phyloP scores from a whole-genome alignment of 139 green algal species.

The Mesotaenium endlicherianum region DNA sequence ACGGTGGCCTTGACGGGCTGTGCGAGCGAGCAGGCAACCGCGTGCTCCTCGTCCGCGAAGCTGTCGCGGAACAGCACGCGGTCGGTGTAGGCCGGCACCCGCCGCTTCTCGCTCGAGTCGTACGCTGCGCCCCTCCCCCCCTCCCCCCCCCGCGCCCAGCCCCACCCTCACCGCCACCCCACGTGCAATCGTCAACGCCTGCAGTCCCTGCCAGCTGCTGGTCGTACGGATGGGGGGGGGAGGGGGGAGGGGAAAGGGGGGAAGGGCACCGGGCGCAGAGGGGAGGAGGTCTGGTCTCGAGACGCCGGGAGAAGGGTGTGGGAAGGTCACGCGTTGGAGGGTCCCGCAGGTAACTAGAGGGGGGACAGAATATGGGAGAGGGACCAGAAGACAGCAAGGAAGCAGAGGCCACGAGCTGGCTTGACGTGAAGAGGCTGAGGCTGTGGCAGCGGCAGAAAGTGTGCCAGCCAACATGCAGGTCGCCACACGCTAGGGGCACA shows the following conservation, averaged over 20 bases:
- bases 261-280: too few species aligned
- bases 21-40: not conserved
- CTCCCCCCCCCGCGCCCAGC: not conserved
- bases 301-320: too few species aligned
- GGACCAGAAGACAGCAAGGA: not conserved
- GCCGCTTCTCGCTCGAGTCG: conserved; percentile 80
- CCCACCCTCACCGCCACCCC: not conserved
- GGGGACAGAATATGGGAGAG: not conserved
- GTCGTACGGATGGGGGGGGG: too few species aligned
- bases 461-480: not conserved
- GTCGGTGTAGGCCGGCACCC: conserved; percentile 87
- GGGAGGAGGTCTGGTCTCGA: too few species aligned
- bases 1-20: conserved; percentile 11
- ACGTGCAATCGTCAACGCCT: not conserved
- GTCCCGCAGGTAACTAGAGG: not conserved
- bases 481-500: not conserved
- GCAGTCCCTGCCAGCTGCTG: not conserved
- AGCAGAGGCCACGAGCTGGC: not conserved
- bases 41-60: not conserved
- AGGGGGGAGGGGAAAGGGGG: too few species aligned
- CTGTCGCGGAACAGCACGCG: conserved; percentile 83
- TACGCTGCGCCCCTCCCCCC: conserved; percentile 53
- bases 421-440: not conserved
- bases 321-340: not conserved
- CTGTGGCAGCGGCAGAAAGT: not conserved